Conservation (phyloP, 108 stramenopile species). For the Epipyxis sp. region DNA sequence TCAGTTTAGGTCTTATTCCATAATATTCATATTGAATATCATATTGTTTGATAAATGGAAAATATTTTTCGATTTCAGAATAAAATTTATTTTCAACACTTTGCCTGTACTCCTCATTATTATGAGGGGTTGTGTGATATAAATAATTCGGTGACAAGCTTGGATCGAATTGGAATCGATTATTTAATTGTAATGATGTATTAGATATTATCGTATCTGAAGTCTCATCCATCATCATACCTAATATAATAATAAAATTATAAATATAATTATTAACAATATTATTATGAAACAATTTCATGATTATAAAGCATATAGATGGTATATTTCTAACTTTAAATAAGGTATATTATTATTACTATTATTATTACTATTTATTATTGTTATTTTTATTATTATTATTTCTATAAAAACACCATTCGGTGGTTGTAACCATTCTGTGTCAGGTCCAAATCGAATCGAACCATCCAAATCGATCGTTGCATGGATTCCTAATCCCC, state of each 20-base stretch:
- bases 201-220: no score
- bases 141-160: background rate
- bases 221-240: no score
- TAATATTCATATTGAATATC: slow-evolving; percentile 29
- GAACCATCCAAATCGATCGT: slow-evolving; percentile 49
- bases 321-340: background rate
- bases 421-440: slow-evolving; percentile 41
- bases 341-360: slow-evolving; percentile 38
- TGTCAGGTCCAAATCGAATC: slow-evolving; percentile 56
- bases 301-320: no score
- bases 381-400: background rate
- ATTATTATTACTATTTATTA: background rate
- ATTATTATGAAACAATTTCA: no score
- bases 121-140: background rate
- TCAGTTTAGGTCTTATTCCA: slow-evolving; percentile 32
- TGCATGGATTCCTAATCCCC: slow-evolving; percentile 53
- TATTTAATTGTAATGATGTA: no score
- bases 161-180: background rate
- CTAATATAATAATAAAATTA: no score
- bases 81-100: background rate
- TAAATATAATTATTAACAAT: no score
- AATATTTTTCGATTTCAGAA: slow-evolving; percentile 36
- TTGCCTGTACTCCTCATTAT: slow-evolving; percentile 37
- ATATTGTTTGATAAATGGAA: slow-evolving; percentile 17
- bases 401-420: background rate